Evolutionary conservation across 441 rosid genomes (phyloP).

Genomic region (Erodium moschatum): DNA sequence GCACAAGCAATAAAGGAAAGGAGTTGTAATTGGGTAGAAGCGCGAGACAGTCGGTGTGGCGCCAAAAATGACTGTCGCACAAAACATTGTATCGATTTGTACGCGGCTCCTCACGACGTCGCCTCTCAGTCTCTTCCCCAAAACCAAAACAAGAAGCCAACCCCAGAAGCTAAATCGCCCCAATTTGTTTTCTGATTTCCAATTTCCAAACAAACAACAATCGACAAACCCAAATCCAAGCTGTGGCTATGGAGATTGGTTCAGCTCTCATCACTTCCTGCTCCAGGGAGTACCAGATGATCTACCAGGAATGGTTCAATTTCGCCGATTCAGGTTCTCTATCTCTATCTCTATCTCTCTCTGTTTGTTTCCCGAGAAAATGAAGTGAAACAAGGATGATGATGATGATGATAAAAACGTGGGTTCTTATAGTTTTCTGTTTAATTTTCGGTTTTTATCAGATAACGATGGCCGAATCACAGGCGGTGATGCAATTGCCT

Average conservation of each 20-base stretch:
- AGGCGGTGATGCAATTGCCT: slow-evolving; percentile 47
- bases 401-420: too few species aligned
- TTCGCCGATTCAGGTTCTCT: slow-evolving; percentile 61
- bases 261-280: slow-evolving; percentile 32
- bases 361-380: slow-evolving; percentile 9
- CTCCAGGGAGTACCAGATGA: slow-evolving; percentile 58
- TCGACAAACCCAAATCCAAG: neutral
- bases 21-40: too few species aligned
- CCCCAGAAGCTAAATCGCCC: too few species aligned
- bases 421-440: neutral
- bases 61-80: neutral
- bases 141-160: too few species aligned
- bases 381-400: neutral
- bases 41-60: neutral
- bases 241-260: slow-evolving; percentile 40
- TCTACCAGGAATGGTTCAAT: slow-evolving; percentile 72
- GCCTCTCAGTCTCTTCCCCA: neutral
- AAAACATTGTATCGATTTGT: neutral
- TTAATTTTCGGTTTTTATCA: neutral
- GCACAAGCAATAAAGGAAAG: too few species aligned
- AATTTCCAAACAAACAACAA: neutral
- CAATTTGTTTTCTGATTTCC: neutral
- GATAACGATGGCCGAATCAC: neutral
- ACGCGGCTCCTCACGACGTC: neutral
- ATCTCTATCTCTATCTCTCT: neutral